A percentile compares a stretch with the other conserved stretches of the same genome.
phyloP scores from a whole-genome alignment of 768 basidiomycete genomes.

The Trametes elegans region DNA sequence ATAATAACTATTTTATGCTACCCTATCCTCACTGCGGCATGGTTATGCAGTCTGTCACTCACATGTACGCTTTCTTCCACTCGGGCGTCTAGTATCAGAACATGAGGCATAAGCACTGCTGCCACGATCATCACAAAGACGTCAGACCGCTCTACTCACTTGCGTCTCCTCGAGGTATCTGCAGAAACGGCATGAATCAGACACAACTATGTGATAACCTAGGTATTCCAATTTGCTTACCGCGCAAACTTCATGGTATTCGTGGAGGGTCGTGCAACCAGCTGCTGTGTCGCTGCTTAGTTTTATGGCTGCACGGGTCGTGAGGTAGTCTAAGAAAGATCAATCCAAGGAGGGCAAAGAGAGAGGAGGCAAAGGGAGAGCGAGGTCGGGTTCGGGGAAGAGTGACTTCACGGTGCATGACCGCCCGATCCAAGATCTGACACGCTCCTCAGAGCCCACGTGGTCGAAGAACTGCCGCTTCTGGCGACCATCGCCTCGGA shows the following conservation, averaged over 20 bases:
- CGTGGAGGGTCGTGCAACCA: not conserved
- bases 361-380: not conserved
- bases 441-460: not conserved
- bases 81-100: slow-evolving; percentile 12
- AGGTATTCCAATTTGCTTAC: not conserved
- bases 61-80: slow-evolving; percentile 45
- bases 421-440: not conserved
- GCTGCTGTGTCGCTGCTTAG: not conserved
- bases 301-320: not conserved
- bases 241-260: slow-evolving; percentile 18
- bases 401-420: slow-evolving; percentile 1
- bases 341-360: not conserved
- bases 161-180: slow-evolving; percentile 19
- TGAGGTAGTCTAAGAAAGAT: not conserved
- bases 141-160: not conserved
- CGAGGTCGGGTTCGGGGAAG: not conserved
- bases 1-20: no score
- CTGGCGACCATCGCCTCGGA: not conserved
- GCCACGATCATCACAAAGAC: not conserved
- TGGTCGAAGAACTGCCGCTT: slow-evolving; percentile 2
- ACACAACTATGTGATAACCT: not conserved
- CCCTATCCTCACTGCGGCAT: no score
- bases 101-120: not conserved
- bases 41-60: slow-evolving; percentile 20
- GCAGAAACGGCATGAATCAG: not conserved